Base-by-base conservation (phyloP, 1,284 basidiomycete species). In the Schizopora paradoxa region DNA sequence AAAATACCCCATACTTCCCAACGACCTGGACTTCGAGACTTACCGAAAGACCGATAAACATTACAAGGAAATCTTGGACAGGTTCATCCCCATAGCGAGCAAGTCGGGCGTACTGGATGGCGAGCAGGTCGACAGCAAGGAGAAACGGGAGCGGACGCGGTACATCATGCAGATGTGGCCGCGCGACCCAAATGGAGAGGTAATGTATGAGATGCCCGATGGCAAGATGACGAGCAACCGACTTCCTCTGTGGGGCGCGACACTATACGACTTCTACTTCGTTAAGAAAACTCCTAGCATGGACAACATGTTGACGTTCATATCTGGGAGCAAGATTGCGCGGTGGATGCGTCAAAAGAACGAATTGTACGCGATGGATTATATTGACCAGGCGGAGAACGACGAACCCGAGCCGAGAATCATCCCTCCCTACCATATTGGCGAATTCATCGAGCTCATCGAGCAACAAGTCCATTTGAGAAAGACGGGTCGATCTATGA, bases 251-350 rank as follows among this genome's bases (percentile, higher is more conserved):
- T 76, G 71, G 74, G 71, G 69, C 14, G 66, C 62, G 0, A 70
- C 69, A 1, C 52, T 73, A 1, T 67, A 63, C 40, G 72, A 76
- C 45, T 66, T 76, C 38, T 76, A 60, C 46, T 7, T n/a, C 0
- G 59, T 66, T 6, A 8, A 38, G 1, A 61, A 62, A 7, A 7
- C 64, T 0, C 62, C 66, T 0, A 6, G 47, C 3, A 4, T 55
- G 0, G n/a, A 5, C 0, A 3, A 11, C 5, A 29, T 54, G 3
- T 8, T 51, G 1, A 57, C 64, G 6, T 21, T 31, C 45, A 44
- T 64, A 37, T 65, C 64, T 4, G 63, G 69, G 11, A 74, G 70
- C 52, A 63, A 59, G 43, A 41, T 73, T 8, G 48, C 57, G 3
- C 55, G 52, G n/a, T 65, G 57, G 54, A 62, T 67, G 61, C 58